A percentile compares a stretch with the other conserved stretches of the same genome.
Evolutionary conservation across 2,329 filamentous ascomycete species (phyloP).

Genomic region (Botrytis elliptica): DNA sequence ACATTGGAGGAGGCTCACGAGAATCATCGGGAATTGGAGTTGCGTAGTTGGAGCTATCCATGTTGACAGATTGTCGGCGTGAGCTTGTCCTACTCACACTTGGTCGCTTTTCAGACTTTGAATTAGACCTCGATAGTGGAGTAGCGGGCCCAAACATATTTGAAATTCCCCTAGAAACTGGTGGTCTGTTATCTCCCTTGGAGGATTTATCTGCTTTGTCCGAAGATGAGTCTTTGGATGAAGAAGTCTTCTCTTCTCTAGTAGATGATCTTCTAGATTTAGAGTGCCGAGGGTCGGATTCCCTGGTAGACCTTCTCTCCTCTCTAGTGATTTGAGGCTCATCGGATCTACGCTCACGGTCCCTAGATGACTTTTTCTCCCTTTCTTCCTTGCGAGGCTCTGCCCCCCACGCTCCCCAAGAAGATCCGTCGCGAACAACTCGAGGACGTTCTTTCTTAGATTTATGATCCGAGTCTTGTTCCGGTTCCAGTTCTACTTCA

Average conservation of each 20-base stretch:
- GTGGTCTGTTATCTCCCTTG: slow-evolving; percentile 41
- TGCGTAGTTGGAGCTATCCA: slow-evolving; percentile 56
- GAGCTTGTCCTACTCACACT: slow-evolving; percentile 57
- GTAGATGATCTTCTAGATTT: slow-evolving; percentile 55
- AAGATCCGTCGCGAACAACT: slow-evolving; percentile 65
- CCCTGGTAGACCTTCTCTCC: slow-evolving; percentile 47
- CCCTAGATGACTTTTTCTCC: slow-evolving; percentile 40
- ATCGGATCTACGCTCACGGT: slow-evolving; percentile 34
- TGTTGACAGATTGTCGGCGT: slow-evolving; percentile 67
- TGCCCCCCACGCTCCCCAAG: slow-evolving; percentile 75
- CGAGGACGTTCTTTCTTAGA: slow-evolving; percentile 75
- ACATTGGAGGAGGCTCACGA: slow-evolving; percentile 51
- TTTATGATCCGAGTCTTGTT: slow-evolving; percentile 52
- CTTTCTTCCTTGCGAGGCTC: slow-evolving; percentile 45
- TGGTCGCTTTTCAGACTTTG: slow-evolving; percentile 63
- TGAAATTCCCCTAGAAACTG: slow-evolving; percentile 48
- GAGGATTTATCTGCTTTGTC: slow-evolving; percentile 49
- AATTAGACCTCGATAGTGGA: slow-evolving; percentile 66
- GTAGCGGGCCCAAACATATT: slow-evolving; percentile 69
- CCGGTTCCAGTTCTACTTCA: slow-evolving; percentile 40
- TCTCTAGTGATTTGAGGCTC: slow-evolving; percentile 25
- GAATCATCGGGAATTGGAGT: slow-evolving; percentile 72
- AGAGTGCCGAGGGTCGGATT: slow-evolving; percentile 51
- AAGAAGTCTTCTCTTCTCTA: slow-evolving; percentile 62
- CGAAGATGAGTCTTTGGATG: slow-evolving; percentile 69